Evolutionary conservation across 345 rosid species (phyloP), one percentile per base, ranked within the genome.

Genomic region (Orychophragmus violaceus): DNA sequence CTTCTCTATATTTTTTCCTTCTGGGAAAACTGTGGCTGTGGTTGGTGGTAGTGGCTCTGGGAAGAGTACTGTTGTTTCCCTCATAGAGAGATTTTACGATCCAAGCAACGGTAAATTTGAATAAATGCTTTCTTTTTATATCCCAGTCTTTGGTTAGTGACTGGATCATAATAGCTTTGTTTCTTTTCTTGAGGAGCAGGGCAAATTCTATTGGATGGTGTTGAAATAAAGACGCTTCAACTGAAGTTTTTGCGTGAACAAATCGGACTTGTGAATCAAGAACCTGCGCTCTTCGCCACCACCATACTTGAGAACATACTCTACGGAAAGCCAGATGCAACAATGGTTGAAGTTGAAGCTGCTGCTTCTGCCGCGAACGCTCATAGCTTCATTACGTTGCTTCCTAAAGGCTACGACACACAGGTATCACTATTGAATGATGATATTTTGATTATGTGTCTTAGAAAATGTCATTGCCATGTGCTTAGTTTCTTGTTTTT

Each of bases 11-110:
- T 91, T 84, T 85, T 91, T 94, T 37, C 93, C 99, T 19, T 93
- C 97, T 1, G 99, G 97, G 69, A 94, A 88, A 76, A 94, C 99
- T 0, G 84, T 94, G 24, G 99, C 99, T 0, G 99, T 91, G 4
- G 99, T 94, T 72, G 99, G 99, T 44, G 97, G 99, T 5, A 94
- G 99, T 48, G 99, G 99, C 16, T 91, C 97, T 22, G 99, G 99
- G 59, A 94, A 94, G 80, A 94, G 99, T 76, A 94, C 99, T 12
- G 99, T 94, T 59, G 96, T 94, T 62, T 90, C 99, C 53, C 76
- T 94, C 29, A 87, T 94, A 3, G 99, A 94, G 83, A 81, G 99
- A 56, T 94, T 94, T 74, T 94, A 94, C 13, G 99, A 94, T 80
- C 97, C 99, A 44, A 88, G 59, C 74, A 81, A 78, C 37, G 99